phyloP scores from a whole-genome alignment of 148 eudicot genomes.

The Chenopodium quinoa region DNA sequence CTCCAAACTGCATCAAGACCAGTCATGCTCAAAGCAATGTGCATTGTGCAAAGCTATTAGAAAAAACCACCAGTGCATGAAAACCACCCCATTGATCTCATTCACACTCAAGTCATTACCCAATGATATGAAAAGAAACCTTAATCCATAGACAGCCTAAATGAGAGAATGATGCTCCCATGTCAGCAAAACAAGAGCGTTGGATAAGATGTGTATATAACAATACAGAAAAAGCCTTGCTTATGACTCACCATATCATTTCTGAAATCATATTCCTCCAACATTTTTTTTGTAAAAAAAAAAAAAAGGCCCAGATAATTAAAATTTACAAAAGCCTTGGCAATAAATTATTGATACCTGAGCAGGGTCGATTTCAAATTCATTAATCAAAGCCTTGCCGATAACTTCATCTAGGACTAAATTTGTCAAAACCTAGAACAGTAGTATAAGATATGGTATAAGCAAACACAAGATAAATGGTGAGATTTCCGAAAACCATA shows the following conservation, averaged over 20 bases:
- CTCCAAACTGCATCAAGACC: not conserved
- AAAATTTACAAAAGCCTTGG: not conserved
- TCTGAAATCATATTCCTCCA: conserved; percentile 96
- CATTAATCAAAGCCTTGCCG: conserved; percentile 72
- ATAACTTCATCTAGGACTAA: conserved; percentile 76
- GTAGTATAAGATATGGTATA: not conserved
- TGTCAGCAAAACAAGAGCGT: not conserved
- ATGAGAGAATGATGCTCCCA: not conserved
- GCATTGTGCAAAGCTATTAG: not conserved
- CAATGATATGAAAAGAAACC: not conserved
- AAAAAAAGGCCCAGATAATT: not conserved
- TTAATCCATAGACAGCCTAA: not conserved
- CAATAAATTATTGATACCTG: conserved; percentile 41
- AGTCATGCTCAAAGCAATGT: not conserved
- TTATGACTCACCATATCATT: conserved; percentile 74
- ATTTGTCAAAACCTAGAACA: conserved; percentile 64
- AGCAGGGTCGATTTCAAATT: conserved; percentile 86
- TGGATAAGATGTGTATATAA: not conserved
- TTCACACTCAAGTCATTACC: not conserved
- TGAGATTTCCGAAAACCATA: no score
- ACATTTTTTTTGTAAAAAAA: conserved; percentile 88
- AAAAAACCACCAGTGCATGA: not conserved
- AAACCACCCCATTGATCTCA: not conserved
- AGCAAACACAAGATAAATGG: not conserved
- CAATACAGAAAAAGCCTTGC: not conserved